phyloP scores from a whole-genome alignment of 192 early-diverging fungal species.

The Rhizophagus clarus region DNA sequence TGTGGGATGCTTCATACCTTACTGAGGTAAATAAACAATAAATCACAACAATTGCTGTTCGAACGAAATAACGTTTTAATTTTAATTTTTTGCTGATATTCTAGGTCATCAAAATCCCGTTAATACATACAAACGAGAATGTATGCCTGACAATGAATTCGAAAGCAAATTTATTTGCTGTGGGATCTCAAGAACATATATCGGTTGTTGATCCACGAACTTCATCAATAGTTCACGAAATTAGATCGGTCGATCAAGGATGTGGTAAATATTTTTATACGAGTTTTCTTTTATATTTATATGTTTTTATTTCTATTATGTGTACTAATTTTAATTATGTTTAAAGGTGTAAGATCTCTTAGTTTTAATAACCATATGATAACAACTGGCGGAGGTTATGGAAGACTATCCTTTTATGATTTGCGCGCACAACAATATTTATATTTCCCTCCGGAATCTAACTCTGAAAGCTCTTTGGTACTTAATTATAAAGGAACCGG shows the following conservation, averaged over 20 bases:
- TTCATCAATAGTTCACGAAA: constrained; percentile 43
- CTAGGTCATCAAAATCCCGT: constrained; percentile 33
- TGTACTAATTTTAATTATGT: neutral
- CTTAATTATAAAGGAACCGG: constrained; percentile 43
- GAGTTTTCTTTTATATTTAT: neutral
- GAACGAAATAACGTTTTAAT: no score
- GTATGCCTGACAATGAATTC: constrained; percentile 44
- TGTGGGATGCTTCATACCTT: constrained; percentile 58
- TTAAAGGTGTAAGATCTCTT: constrained; percentile 57
- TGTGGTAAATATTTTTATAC: constrained; percentile 51
- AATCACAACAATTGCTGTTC: neutral
- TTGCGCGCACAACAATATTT: constrained; percentile 56
- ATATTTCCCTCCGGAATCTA: constrained; percentile 29
- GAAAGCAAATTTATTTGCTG: constrained; percentile 37
- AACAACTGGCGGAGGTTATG: constrained; percentile 65
- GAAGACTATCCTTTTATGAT: constrained; percentile 68
- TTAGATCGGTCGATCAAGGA: constrained; percentile 64
- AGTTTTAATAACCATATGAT: constrained; percentile 49
- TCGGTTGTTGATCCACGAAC: constrained; percentile 40
- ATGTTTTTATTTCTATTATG: neutral
- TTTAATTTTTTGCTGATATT: neutral
- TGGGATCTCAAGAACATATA: constrained; percentile 47
- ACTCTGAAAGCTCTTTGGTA: constrained; percentile 21
- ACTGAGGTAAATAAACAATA: constrained; percentile 22
- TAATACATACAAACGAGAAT: constrained; percentile 35